Percentiles rank a stretch among this genome's conserved stretches.
Conservation (phyloP, 164 flowering plant species). For the Vitis rupestris region DNA sequence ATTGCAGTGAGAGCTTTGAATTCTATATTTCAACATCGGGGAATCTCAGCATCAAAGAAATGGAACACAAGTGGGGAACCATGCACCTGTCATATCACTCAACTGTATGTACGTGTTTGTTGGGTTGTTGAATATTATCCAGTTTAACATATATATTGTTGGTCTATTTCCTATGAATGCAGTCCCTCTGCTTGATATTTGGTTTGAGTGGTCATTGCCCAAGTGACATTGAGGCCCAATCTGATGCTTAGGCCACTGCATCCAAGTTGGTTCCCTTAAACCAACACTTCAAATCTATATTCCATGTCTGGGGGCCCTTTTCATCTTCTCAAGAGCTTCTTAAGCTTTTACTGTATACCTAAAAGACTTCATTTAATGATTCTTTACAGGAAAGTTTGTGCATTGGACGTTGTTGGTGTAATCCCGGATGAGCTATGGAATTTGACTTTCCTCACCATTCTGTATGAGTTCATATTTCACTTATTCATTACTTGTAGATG, state of each 20-base stretch:
- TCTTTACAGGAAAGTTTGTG: slow-evolving; percentile 24
- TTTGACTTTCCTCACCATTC: slow-evolving; percentile 27
- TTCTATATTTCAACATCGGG: slow-evolving; percentile 30
- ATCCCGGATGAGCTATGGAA: slow-evolving; percentile 34
- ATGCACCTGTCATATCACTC: slow-evolving; percentile 33
- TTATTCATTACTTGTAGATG: background rate
- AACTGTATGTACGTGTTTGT: slow-evolving; percentile 19
- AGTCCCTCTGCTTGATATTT: too few relatives aligned
- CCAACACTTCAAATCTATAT: background rate
- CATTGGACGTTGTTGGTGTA: slow-evolving; percentile 18
- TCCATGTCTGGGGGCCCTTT: background rate
- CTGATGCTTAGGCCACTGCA: background rate
- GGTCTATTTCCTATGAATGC: background rate
- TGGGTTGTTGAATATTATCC: background rate
- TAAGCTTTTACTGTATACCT: background rate
- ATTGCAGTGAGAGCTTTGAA: slow-evolving; percentile 32
- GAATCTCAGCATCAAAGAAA: slow-evolving; percentile 6
- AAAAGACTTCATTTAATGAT: background rate
- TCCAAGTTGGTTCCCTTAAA: background rate
- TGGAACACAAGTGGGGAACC: slow-evolving; percentile 42
- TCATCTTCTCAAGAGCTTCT: background rate
- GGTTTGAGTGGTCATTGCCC: too few relatives aligned
- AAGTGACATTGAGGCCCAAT: too few relatives aligned
- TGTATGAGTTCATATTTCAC: slow-evolving; percentile 20
- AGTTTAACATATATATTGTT: background rate